phyloP scores from a whole-genome alignment of 1,284 basidiomycete genomes.

The Paramarasmius palmivorus region DNA sequence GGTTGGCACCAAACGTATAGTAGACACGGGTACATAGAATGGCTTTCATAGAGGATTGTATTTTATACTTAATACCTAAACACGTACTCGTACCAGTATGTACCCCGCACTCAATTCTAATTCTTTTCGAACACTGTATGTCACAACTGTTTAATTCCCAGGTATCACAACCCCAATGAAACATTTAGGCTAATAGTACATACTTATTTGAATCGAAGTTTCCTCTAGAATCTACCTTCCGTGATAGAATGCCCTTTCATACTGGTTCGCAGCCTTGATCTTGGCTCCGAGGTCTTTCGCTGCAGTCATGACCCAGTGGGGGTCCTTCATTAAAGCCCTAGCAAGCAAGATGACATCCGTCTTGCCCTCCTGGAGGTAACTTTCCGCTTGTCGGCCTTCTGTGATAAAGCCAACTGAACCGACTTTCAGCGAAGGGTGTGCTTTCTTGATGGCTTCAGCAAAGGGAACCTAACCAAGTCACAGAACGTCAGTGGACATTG shows the following conservation, averaged over 20 bases:
- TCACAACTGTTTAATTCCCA: too few relatives aligned
- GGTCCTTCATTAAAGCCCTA: slow-evolving; percentile 61
- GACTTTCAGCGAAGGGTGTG: slow-evolving; percentile 54
- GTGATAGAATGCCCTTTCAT: slow-evolving; percentile 40
- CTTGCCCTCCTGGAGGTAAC: slow-evolving; percentile 62
- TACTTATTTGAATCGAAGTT: too few relatives aligned
- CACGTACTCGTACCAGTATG: too few relatives aligned
- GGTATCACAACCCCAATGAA: too few relatives aligned
- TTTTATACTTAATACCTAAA: too few relatives aligned
- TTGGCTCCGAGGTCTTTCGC: slow-evolving; percentile 57
- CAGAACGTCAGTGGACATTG: not conserved
- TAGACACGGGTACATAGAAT: not conserved
- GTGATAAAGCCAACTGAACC: slow-evolving; percentile 79
- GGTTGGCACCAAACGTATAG: slow-evolving; percentile 6
- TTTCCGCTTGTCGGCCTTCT: slow-evolving; percentile 63
- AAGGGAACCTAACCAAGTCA: slow-evolving; percentile 56
- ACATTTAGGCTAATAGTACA: too few relatives aligned
- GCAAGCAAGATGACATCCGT: slow-evolving; percentile 73
- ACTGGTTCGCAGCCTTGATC: slow-evolving; percentile 67
- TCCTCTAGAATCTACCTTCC: too few relatives aligned
- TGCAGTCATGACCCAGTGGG: slow-evolving; percentile 56
- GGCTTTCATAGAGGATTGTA: too few relatives aligned
- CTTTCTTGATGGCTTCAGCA: slow-evolving; percentile 67
- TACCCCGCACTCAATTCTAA: too few relatives aligned
- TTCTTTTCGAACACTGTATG: too few relatives aligned